phyloP scores from a whole-genome alignment of 2,329 filamentous ascomycete species.

The Apiospora hydei region DNA sequence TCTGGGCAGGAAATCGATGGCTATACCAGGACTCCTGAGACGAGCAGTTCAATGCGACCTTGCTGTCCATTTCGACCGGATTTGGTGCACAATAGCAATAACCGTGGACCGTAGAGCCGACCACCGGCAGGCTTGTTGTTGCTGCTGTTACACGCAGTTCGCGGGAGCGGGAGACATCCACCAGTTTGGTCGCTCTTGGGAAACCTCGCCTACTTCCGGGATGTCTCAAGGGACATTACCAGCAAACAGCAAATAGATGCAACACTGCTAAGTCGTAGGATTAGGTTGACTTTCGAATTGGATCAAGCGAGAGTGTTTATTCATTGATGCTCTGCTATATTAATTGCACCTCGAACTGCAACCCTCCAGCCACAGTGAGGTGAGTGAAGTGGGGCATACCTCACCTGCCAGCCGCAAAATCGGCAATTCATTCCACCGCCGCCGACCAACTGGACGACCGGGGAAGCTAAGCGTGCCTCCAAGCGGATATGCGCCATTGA shows the following conservation, averaged over 20 bases:
- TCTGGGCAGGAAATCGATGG: not conserved
- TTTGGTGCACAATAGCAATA: not conserved
- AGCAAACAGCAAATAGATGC: not conserved
- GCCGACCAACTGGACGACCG: constrained; percentile 11
- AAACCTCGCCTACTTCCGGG: not conserved
- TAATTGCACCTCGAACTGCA: not conserved
- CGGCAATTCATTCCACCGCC: constrained; percentile 17
- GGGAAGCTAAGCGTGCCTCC: constrained; percentile 13
- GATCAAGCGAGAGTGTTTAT: not conserved
- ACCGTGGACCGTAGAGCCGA: not conserved
- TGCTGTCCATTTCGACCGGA: not conserved
- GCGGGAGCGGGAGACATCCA: not conserved
- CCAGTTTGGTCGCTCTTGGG: not conserved
- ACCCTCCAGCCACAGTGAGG: not conserved
- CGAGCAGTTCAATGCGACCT: not conserved
- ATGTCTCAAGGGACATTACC: not conserved
- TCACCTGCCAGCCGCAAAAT: not conserved
- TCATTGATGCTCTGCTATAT: too few relatives aligned
- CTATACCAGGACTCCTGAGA: not conserved
- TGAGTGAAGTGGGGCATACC: not conserved
- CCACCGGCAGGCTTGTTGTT: too few relatives aligned
- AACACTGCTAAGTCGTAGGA: not conserved
- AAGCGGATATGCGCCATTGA: constrained; percentile 22
- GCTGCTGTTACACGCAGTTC: not conserved
- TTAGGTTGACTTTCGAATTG: not conserved